Conservation (phyloP, 768 basidiomycete species). For the Termitomyces sp. region DNA sequence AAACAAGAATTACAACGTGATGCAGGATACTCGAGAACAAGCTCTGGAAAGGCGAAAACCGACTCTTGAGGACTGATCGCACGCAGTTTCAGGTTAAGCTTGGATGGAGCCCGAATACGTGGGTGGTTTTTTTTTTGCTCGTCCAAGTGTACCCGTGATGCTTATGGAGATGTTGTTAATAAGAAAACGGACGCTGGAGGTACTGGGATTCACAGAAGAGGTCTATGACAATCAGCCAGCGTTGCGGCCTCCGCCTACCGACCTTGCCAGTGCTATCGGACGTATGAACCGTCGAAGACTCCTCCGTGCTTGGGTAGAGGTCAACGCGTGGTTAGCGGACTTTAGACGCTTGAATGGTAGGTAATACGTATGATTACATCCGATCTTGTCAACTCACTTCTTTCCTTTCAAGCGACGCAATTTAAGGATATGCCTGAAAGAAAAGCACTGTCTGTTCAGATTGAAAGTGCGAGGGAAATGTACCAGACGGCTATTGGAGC, state of each 20-base stretch:
- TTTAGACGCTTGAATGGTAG: conserved; percentile 50
- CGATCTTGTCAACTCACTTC: conserved; percentile 2
- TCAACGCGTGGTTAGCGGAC: conserved; percentile 63
- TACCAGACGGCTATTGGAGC: conserved; percentile 74
- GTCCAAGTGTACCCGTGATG: too few species aligned
- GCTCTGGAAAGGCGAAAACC: conserved; percentile 66
- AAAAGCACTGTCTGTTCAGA: conserved; percentile 46
- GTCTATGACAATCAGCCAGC: conserved; percentile 38
- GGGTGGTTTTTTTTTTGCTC: too few species aligned
- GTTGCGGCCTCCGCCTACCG: conserved; percentile 56
- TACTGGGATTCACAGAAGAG: conserved; percentile 42
- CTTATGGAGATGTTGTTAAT: conserved; percentile 1
- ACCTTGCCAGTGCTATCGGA: conserved; percentile 43
- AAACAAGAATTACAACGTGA: neutral
- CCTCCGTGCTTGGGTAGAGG: conserved; percentile 80
- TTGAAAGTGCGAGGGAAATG: conserved; percentile 64
- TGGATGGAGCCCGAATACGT: conserved; percentile 15
- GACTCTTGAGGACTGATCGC: conserved; percentile 12
- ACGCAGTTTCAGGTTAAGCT: conserved; percentile 10
- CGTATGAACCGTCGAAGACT: conserved; percentile 57
- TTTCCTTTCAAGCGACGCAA: conserved; percentile 35
- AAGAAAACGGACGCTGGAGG: conserved; percentile 46
- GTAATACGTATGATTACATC: conserved; percentile 28
- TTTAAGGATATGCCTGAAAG: conserved; percentile 40
- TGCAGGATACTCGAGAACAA: conserved; percentile 72